Conservation (phyloP, 768 basidiomycete genomes). For the Boletus eberwhitei region DNA sequence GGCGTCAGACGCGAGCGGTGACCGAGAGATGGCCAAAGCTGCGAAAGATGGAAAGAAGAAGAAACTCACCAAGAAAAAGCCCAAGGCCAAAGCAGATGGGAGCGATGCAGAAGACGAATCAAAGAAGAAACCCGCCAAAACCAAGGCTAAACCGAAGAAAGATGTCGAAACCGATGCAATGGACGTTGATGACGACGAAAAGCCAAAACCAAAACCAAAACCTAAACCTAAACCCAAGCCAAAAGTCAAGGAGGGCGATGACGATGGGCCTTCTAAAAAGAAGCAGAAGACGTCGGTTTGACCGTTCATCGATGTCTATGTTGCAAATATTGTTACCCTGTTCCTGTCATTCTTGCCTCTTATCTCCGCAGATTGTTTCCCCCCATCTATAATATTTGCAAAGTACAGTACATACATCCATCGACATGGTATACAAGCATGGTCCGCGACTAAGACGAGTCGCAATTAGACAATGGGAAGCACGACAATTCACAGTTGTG, state of each 20-base stretch:
- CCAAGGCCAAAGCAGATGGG: constrained; percentile 42
- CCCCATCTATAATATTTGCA: constrained; percentile 19
- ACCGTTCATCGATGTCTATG: not conserved
- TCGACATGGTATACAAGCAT: constrained; percentile 12
- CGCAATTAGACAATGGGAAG: constrained; percentile 1
- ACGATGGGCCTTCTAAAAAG: constrained; percentile 67
- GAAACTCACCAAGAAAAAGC: constrained; percentile 38
- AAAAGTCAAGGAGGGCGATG: constrained; percentile 34
- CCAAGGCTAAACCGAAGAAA: constrained; percentile 39
- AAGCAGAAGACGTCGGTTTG: constrained; percentile 60
- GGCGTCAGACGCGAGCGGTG: constrained; percentile 82
- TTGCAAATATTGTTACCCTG: not conserved
- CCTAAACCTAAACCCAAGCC: constrained; percentile 37
- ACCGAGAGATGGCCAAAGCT: constrained; percentile 54
- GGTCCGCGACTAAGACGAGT: constrained; percentile 6
- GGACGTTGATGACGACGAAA: constrained; percentile 45
- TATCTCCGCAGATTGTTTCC: not conserved
- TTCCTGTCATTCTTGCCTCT: not conserved
- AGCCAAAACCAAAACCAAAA: constrained; percentile 35
- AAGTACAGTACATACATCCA: constrained; percentile 22
- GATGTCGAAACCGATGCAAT: constrained; percentile 46
- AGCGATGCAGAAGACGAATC: constrained; percentile 43
- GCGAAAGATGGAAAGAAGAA: constrained; percentile 36
- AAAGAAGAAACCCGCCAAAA: constrained; percentile 47
- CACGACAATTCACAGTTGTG: constrained; percentile 1